Evolutionary conservation across 2,329 filamentous ascomycete species (phyloP).

Genomic region (Achaetomium macrosporum): DNA sequence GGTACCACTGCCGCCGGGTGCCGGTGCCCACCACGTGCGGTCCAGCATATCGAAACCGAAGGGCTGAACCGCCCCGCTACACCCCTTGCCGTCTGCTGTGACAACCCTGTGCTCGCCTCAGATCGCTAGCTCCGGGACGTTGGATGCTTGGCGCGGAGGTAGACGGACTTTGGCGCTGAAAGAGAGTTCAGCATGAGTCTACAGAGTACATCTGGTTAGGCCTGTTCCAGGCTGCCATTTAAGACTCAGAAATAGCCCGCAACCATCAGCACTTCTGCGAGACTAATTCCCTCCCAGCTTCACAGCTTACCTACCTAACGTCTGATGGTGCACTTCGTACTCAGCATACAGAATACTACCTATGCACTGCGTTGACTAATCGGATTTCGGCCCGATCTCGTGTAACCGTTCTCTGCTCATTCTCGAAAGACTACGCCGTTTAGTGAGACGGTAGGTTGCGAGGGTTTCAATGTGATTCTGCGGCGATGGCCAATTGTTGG

Average conservation of each 20-base stretch:
- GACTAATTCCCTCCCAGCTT: background rate
- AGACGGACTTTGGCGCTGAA: background rate
- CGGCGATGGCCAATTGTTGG: no score
- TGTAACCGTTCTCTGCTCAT: no score
- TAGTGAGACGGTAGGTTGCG: no score
- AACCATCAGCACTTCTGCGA: background rate
- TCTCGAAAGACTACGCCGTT: no score
- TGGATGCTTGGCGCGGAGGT: background rate
- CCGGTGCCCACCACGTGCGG: slow-evolving; percentile 14
- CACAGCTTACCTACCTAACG: background rate
- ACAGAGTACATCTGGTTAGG: background rate
- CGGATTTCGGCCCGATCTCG: no score
- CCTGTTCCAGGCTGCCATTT: background rate
- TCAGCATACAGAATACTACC: background rate
- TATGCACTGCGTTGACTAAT: background rate
- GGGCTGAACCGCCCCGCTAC: slow-evolving; percentile 1
- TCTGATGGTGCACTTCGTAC: background rate
- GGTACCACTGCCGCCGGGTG: background rate
- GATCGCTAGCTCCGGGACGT: background rate
- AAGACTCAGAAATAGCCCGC: background rate
- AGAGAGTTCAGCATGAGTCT: background rate
- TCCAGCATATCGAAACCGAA: slow-evolving; percentile 8
- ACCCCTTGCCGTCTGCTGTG: background rate
- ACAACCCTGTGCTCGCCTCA: background rate
- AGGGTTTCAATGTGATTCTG: no score